Base-by-base conservation (phyloP, 2,329 filamentous ascomycete genomes). In the Cytospora paraplurivora region DNA sequence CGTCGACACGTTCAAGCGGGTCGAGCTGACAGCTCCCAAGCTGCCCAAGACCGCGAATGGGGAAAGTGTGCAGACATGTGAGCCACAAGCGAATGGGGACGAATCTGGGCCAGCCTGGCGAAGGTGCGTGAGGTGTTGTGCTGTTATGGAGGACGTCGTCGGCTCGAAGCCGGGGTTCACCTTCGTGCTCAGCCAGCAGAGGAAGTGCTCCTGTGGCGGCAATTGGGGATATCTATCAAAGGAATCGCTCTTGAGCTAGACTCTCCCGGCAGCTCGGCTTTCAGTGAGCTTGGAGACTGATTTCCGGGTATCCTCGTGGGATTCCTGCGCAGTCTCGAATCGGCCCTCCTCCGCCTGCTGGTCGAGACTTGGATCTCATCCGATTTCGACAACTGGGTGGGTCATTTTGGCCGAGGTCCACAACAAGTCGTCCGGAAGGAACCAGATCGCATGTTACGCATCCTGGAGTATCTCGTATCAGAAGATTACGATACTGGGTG, bases 101-200 rank as follows among this genome's bases (percentile, higher is more conserved):
- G 76, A 75, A 76, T 58, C 75, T 75, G 61, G 70, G 53, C 61
- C 62, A 41, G 41, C 59, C 49, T 80, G 79, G 75, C 76, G 82
- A 59, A 76, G 79, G 49, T 88, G 84, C 70, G 83, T 84, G 21
- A 78, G 88, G 47, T 91, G 88, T 72, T 81, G 85, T 52, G 79
- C 84, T 56, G 79, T 89, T n/a, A 89, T 89, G 79, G 87, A 88
- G 69, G 86, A 90, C 66, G 75, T 83, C 0, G 74, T 72, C 34
- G 77, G 74, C 15, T 75, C 74, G 32, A 77, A 78, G 64, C 79
- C 83, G 0, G 84, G 83, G 1, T 79, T 82, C 62, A 78, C 76
- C 4, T 85, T 85, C 71, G 76, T 87, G 41, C 70, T 86, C 52
- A 75, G 76, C 13, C 83, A 86, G 71, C 82, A 85, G 72, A 76